These are phyloP conservation scores for Magnolia changhungtana DNA, from an alignment of 164 flowering plant genomes.

Conservation along the genomic window DNA sequence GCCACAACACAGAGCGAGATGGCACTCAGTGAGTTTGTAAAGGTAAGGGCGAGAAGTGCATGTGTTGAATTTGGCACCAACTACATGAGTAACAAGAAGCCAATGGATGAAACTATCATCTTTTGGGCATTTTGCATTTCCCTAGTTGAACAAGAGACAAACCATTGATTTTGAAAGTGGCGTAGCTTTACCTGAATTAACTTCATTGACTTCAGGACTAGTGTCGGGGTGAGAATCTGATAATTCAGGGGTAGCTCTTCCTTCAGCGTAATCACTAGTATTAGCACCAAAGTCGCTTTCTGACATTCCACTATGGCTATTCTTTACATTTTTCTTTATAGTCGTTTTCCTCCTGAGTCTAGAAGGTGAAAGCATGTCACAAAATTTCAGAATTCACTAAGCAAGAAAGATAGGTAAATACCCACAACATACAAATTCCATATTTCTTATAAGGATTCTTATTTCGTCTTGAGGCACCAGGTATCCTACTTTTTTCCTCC, in stretches of 20 bases:
- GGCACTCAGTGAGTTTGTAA: neutral
- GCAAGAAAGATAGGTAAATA: neutral
- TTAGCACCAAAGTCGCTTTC: conserved; percentile 15
- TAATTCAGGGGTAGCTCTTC: conserved; percentile 26
- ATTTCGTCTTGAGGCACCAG: conserved; percentile 23
- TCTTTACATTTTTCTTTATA: conserved; percentile 42
- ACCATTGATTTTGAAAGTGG: neutral
- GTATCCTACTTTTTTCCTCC: conserved; percentile 28
- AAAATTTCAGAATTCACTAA: conserved; percentile 4
- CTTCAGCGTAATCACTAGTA: conserved; percentile 23
- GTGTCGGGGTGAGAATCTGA: conserved; percentile 26
- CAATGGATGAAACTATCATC: neutral
- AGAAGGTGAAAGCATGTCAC: conserved; percentile 27
- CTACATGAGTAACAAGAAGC: neutral
- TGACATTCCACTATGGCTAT: conserved; percentile 17
- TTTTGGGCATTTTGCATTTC: neutral
- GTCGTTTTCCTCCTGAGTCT: conserved; percentile 50
- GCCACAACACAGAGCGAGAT: neutral
- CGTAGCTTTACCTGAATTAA: conserved; percentile 30
- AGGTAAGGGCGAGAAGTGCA: neutral
- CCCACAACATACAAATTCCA: conserved; percentile 20
- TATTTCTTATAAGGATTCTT: conserved; percentile 45
- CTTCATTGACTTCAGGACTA: conserved; percentile 24
- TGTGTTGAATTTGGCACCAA: neutral
- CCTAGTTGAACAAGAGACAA: neutral